Conservation (phyloP, 495 filamentous ascomycete genomes). For the Xylaria curta region DNA sequence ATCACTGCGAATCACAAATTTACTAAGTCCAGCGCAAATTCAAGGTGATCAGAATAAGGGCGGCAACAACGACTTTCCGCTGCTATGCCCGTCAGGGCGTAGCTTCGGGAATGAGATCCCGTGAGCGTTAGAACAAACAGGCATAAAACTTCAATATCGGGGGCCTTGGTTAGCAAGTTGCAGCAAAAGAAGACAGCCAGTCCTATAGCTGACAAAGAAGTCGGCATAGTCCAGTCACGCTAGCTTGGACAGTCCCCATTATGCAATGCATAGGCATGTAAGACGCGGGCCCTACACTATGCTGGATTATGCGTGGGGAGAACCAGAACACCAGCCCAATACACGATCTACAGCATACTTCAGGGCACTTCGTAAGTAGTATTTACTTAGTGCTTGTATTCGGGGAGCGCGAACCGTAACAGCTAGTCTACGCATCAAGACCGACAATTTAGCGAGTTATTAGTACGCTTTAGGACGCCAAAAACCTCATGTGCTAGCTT, state of each 20-base stretch:
- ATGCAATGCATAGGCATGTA: conserved; percentile 7
- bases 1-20: background rate
- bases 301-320: background rate
- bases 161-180: background rate
- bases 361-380: no score
- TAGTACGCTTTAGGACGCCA: no score
- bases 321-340: background rate
- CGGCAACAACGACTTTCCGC: background rate
- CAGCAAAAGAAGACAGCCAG: background rate
- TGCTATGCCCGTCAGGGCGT: background rate
- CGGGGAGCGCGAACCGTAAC: no score
- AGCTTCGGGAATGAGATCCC: conserved; percentile 2
- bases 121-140: background rate
- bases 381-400: no score
- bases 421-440: no score
- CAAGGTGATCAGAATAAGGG: background rate
- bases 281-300: background rate
- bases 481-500: no score
- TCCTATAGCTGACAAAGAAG: background rate
- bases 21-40: background rate
- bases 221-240: background rate
- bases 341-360: background rate
- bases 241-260: background rate
- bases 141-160: background rate
- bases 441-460: no score